Conservation (phyloP, 2,329 filamentous ascomycete species). For the Neoarthrinium moseri region DNA sequence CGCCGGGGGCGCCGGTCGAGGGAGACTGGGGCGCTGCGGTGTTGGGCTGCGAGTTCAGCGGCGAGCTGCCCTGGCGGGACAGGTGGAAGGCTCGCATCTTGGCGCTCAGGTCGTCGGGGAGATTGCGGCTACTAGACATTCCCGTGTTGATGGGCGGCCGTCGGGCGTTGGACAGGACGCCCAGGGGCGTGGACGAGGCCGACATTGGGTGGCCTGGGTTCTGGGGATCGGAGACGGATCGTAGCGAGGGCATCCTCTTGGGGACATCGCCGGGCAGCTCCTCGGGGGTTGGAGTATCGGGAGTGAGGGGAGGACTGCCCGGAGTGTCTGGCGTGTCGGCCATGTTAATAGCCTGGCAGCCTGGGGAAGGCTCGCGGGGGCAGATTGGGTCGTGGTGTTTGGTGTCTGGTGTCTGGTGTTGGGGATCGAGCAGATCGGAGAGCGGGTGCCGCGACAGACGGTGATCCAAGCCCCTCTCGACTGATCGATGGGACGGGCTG, state of each 20-base stretch:
- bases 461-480: constrained; percentile 6
- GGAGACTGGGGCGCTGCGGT: constrained; percentile 29
- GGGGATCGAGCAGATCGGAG: neutral
- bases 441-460: neutral
- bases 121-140: constrained; percentile 39
- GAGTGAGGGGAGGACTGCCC: constrained; percentile 6
- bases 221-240: constrained; percentile 58
- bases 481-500: too few relatives aligned
- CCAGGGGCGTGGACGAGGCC: constrained; percentile 79
- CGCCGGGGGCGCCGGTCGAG: constrained; percentile 22
- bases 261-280: constrained; percentile 22
- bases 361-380: too few relatives aligned
- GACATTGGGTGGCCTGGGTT: constrained; percentile 58
- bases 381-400: neutral
- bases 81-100: constrained; percentile 47
- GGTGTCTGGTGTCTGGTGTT: neutral
- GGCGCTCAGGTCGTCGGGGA: constrained; percentile 43
- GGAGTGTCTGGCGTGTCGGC: constrained; percentile 2
- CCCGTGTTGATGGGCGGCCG: constrained; percentile 44
- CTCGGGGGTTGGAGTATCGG: constrained; percentile 7
- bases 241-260: constrained; percentile 56
- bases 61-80: constrained; percentile 41
- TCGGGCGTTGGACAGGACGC: constrained; percentile 67
- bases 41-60: constrained; percentile 23
- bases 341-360: neutral